Evolutionary conservation across 768 basidiomycete genomes (phyloP).

Genomic region (Phaeotremella skinneri): DNA sequence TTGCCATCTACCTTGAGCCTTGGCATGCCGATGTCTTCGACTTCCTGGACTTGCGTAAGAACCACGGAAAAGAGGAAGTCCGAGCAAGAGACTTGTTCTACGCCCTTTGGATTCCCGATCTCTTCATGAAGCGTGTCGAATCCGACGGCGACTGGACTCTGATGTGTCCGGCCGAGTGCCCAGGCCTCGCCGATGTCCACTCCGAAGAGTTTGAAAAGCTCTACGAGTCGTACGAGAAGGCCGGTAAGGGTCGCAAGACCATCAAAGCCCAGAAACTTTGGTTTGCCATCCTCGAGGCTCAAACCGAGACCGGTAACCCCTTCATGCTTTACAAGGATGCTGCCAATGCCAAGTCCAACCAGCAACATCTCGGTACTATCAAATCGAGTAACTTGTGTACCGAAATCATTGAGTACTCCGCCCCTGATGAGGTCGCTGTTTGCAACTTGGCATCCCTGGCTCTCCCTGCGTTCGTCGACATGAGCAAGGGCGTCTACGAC

Average conservation of each 20-base stretch:
- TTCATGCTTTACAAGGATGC: slow-evolving; percentile 99
- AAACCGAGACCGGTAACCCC: slow-evolving; percentile 97
- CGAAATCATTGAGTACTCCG: slow-evolving; percentile 96
- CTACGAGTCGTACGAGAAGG: slow-evolving; percentile 75
- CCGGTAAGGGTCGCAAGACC: slow-evolving; percentile 69
- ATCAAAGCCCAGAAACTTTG: slow-evolving; percentile 96
- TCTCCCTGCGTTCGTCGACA: slow-evolving; percentile 81
- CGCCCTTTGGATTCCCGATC: slow-evolving; percentile 94
- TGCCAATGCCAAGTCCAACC: slow-evolving; percentile 95
- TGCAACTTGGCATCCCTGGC: slow-evolving; percentile 98
- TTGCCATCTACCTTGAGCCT: slow-evolving; percentile 95
- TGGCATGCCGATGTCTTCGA: slow-evolving; percentile 99
- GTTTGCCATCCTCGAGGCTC: slow-evolving; percentile 94
- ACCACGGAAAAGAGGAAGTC: slow-evolving; percentile 96
- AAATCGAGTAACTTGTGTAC: slow-evolving; percentile 99
- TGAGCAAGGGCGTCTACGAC: slow-evolving; percentile 69
- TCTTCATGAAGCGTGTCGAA: slow-evolving; percentile 99
- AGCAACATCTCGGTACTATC: slow-evolving; percentile 97
- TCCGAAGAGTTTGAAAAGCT: slow-evolving; percentile 76
- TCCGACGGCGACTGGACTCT: slow-evolving; percentile 84
- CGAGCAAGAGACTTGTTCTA: slow-evolving; percentile 97
- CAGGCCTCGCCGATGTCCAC: slow-evolving; percentile 80
- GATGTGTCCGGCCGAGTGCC: slow-evolving; percentile 97
- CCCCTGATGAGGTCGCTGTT: slow-evolving; percentile 95
- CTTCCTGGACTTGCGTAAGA: slow-evolving; percentile 96